A percentile compares a stretch with the other conserved stretches of the same genome.
Evolutionary conservation across 1,284 basidiomycete genomes (phyloP).

Genomic region (Ceratorhiza oryzae-sativae): DNA sequence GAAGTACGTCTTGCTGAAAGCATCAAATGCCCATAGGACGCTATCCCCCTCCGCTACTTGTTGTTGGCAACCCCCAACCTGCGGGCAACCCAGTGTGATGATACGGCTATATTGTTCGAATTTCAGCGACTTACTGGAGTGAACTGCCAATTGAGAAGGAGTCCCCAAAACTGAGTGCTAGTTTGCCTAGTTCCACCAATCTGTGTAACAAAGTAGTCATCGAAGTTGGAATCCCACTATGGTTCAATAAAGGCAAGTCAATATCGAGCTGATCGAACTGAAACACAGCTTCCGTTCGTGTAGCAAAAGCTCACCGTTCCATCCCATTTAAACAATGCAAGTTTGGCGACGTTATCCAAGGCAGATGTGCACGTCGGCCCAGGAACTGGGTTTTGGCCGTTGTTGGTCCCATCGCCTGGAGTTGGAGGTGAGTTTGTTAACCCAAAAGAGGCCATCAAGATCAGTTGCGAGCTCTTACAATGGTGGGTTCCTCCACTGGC

Average conservation of each 20-base stretch:
- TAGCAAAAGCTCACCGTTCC: not conserved
- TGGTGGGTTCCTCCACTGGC: constrained; percentile 14
- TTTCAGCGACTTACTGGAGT: not conserved
- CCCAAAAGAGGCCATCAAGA: not conserved
- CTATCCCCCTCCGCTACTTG: not conserved
- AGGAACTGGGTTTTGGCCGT: constrained; percentile 4
- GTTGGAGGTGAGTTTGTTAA: not conserved
- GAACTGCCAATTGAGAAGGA: constrained; percentile 14
- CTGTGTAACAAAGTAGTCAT: constrained; percentile 27
- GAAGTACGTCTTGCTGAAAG: constrained; percentile 1
- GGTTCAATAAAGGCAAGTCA: not conserved
- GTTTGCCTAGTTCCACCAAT: constrained; percentile 10
- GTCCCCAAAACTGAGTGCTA: constrained; percentile 13
- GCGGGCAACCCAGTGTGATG: not conserved
- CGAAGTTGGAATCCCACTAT: constrained; percentile 9
- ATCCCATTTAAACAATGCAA: not conserved
- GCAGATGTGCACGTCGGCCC: constrained; percentile 22
- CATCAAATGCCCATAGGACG: constrained; percentile 18
- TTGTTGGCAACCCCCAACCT: constrained; percentile 28
- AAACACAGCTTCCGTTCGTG: not conserved
- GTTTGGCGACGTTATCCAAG: not conserved
- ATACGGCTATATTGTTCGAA: no score
- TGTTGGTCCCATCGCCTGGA: constrained; percentile 15
- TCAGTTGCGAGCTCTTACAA: not conserved
- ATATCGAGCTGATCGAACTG: not conserved